These are phyloP conservation scores for Spiraea crenata DNA, from an alignment of 331 rosid genomes.

Conservation along the genomic window DNA sequence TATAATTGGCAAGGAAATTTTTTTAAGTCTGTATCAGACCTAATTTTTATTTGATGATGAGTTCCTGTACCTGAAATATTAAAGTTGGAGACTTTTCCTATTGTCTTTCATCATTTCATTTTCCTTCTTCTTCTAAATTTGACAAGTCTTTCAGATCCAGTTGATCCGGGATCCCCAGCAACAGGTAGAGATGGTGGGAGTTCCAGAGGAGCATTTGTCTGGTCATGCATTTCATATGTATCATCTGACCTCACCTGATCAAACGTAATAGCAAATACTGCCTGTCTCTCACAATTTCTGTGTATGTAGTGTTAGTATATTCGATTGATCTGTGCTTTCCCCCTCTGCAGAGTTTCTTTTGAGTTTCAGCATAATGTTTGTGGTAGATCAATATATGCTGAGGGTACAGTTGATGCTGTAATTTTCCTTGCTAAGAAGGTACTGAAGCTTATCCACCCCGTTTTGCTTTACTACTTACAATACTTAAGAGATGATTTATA, in stretches of 20 bases:
- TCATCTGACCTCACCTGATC: constrained; percentile 80
- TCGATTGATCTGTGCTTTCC: not conserved
- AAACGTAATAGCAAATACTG: constrained; percentile 53
- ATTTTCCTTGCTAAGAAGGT: constrained; percentile 89
- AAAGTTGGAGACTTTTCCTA: not conserved
- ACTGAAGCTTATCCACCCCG: constrained; percentile 18
- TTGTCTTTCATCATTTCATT: constrained; percentile 5
- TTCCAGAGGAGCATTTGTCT: constrained; percentile 79
- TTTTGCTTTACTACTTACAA: constrained; percentile 5
- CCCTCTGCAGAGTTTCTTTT: constrained; percentile 72
- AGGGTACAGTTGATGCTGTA: constrained; percentile 88
- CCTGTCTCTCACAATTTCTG: constrained; percentile 18
- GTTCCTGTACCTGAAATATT: not conserved
- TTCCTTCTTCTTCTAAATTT: not conserved
- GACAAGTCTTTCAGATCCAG: constrained; percentile 54
- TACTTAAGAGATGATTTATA: not conserved
- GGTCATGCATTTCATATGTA: constrained; percentile 95
- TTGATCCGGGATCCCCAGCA: constrained; percentile 78
- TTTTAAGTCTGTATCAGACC: not conserved
- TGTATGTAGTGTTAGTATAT: not conserved
- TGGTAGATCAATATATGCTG: constrained; percentile 93
- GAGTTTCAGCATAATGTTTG: constrained; percentile 97
- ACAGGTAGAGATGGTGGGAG: constrained; percentile 82
- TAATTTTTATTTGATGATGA: not conserved
- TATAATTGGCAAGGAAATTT: not conserved